Conservation (phyloP, 1,284 basidiomycete species). For the Tylopilus sp. region DNA sequence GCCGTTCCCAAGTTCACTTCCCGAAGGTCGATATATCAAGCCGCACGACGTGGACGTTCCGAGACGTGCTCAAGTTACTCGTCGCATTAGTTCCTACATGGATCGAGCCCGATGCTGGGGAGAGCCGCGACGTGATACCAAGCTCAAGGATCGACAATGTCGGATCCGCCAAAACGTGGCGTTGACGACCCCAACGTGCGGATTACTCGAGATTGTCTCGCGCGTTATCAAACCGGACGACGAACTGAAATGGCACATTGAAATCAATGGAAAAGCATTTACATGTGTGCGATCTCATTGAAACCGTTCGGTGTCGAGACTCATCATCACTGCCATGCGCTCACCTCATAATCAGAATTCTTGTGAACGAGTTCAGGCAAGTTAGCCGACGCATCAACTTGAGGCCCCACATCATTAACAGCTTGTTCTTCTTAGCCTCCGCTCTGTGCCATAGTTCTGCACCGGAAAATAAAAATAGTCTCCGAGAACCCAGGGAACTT, state of each 20-base stretch:
- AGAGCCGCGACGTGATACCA: no score
- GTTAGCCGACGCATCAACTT: slow-evolving; percentile 4
- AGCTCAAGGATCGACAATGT: no score
- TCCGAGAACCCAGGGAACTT: slow-evolving; percentile 49
- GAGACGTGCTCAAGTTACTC: no score
- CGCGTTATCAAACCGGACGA: slow-evolving; percentile 56
- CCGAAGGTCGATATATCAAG: no score
- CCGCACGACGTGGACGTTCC: no score
- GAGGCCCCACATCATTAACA: background rate
- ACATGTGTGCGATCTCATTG: slow-evolving; percentile 19
- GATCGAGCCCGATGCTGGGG: no score
- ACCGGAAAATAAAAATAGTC: slow-evolving; percentile 60
- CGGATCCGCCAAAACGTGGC: no score
- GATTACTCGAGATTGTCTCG: slow-evolving; percentile 34
- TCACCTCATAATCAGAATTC: slow-evolving; percentile 32
- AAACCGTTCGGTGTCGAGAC: background rate
- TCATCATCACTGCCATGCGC: no score
- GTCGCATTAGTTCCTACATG: no score
- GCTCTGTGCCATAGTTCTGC: slow-evolving; percentile 63
- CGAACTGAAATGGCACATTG: slow-evolving; percentile 49
- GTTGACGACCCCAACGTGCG: no score
- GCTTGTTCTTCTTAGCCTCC: slow-evolving; percentile 42
- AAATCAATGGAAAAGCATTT: slow-evolving; percentile 53
- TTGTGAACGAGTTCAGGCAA: slow-evolving; percentile 61
- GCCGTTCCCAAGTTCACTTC: no score